Evolutionary conservation across 2,329 filamentous ascomycete genomes (phyloP), one percentile per base, ranked within the genome.

Genomic region (Colletotrichum orbiculare): DNA sequence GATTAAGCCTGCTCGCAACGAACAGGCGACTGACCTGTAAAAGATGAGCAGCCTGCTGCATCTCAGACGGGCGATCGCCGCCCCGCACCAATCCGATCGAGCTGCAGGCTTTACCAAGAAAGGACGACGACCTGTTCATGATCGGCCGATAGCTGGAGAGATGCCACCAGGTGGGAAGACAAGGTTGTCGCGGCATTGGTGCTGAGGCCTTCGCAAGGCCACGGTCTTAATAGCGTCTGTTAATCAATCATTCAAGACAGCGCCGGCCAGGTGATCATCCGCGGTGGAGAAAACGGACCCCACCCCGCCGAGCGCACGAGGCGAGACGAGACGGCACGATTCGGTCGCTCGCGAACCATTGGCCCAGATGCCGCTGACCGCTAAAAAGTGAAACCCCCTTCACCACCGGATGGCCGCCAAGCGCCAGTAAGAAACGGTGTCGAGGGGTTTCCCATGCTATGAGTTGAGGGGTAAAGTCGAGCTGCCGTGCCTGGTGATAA

Each of bases 191-290:
- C 15, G 8, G 25, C 38, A 41, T 41, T 41, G 38, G 43, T 34
- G 54, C 43, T 42, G 53, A 42, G 34, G 39, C 38, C 12, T 49
- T 61, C 56, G 46, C 62, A 61, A 47, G 62, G 57, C 58, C 25
- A 56, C 55, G 25, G 62, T 39, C 56, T 64, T 52, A 46, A 55
- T 39, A 55, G 11, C 34, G 55, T 39, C 50, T 61, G 57, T 53
- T 56, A 65, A 65, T 42, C 49, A 53, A 65, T 42, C 49, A 53
- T 54, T 34, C 62, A 52, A 53, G 33, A 52, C 62, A 52, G 65
- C 62, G 50, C 65, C 61, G 56, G 45, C 52, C 66, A 67, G 66
- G 57, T 67, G 62, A 67, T 67, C 66, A 67, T 66, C 66, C 62
- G 66, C 54, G 13, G 53, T 67, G 66, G 64, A 50, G 48, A 64